Evolutionary conservation across 1,284 basidiomycete genomes (phyloP).

Genomic region (Leccinum angustisporum): DNA sequence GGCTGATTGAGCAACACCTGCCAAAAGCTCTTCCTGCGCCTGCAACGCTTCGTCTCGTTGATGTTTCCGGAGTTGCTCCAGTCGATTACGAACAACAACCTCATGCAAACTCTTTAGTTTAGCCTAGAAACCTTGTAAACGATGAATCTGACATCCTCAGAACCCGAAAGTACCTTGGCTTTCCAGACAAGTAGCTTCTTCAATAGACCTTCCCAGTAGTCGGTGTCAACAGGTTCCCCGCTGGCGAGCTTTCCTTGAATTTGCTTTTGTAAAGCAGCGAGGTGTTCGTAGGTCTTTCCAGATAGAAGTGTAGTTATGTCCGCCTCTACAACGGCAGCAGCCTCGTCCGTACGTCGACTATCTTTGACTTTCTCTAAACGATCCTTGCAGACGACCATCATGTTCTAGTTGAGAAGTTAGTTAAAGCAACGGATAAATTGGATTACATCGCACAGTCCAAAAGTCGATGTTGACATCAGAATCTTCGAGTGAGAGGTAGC

Average conservation of each 20-base stretch:
- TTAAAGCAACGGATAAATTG: slow-evolving; percentile 1
- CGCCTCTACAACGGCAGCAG: slow-evolving; percentile 76
- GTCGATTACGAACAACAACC: slow-evolving; percentile 91
- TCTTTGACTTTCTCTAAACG: slow-evolving; percentile 76
- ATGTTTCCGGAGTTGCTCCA: slow-evolving; percentile 92
- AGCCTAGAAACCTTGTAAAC: slow-evolving; percentile 50
- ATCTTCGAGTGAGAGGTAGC: slow-evolving; percentile 87
- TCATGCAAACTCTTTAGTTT: slow-evolving; percentile 93
- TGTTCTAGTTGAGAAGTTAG: slow-evolving; percentile 57
- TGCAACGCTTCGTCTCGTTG: slow-evolving; percentile 94
- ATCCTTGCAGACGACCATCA: slow-evolving; percentile 96
- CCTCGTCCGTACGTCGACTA: slow-evolving; percentile 58
- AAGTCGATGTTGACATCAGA: slow-evolving; percentile 89
- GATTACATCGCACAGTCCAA: slow-evolving; percentile 76
- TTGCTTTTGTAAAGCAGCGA: slow-evolving; percentile 80
- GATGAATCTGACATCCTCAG: neutral
- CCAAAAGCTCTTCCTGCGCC: slow-evolving; percentile 89
- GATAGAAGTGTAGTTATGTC: slow-evolving; percentile 75
- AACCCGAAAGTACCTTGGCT: slow-evolving; percentile 67
- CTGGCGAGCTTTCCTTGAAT: slow-evolving; percentile 88
- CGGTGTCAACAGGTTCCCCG: slow-evolving; percentile 93
- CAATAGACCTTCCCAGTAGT: slow-evolving; percentile 95
- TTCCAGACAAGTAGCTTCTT: slow-evolving; percentile 97
- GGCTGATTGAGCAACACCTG: slow-evolving; percentile 66
- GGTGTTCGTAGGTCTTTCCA: slow-evolving; percentile 82